Evolutionary conservation across 108 stramenopile genomes (phyloP).

Genomic region (Mediolabrus comicus): DNA sequence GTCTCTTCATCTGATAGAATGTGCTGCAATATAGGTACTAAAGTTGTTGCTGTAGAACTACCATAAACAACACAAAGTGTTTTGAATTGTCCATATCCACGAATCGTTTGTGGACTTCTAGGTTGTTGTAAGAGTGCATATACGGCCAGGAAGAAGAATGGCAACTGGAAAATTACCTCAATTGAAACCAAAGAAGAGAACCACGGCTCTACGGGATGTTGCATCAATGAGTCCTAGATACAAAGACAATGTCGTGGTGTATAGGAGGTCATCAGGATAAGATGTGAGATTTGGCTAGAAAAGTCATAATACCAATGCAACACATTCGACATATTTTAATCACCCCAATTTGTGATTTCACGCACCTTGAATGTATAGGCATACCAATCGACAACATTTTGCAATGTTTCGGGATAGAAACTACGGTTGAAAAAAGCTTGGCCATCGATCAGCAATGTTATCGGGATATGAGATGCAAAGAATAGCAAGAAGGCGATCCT

Average conservation of each 20-base stretch:
- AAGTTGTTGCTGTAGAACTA: conserved; percentile 70
- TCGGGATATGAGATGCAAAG: conserved; percentile 84
- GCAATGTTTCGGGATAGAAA: conserved; percentile 60
- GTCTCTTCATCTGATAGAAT: conserved; percentile 38
- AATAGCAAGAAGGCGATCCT: conserved; percentile 66
- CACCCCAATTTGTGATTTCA: not conserved
- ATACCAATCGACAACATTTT: conserved; percentile 69
- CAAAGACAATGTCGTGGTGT: not conserved
- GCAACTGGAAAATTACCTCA: conserved; percentile 77
- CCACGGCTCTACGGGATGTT: conserved; percentile 51
- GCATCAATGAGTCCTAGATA: conserved; percentile 60
- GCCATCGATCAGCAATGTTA: conserved; percentile 73
- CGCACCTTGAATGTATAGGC: conserved; percentile 50
- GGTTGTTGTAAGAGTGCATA: conserved; percentile 30
- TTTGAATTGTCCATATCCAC: conserved; percentile 44
- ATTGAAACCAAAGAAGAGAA: conserved; percentile 60
- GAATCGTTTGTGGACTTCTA: conserved; percentile 17
- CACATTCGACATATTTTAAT: not conserved
- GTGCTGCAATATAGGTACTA: conserved; percentile 68
- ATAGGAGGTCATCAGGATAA: not conserved
- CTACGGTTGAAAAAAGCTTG: conserved; percentile 62
- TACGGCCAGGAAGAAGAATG: conserved; percentile 78
- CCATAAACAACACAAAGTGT: conserved; percentile 59
- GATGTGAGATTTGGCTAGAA: not conserved
- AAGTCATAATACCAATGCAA: not conserved